phyloP scores from a whole-genome alignment of 495 filamentous ascomycete genomes.

The Sphaerosporella brunnea region DNA sequence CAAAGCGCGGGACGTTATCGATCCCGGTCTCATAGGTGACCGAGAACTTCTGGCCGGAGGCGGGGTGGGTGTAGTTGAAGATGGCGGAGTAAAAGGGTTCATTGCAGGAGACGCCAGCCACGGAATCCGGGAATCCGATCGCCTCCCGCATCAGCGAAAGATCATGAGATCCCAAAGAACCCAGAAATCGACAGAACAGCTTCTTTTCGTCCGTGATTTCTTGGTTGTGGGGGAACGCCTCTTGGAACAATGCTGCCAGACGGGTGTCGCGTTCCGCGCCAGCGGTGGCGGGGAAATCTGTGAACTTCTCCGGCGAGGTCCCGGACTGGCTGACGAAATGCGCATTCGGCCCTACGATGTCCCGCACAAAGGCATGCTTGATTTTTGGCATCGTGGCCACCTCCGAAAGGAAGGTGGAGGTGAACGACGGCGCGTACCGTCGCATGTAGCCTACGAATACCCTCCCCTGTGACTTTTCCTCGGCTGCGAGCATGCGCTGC shows the following conservation, averaged over 20 bases:
- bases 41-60: too few relatives aligned
- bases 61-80: slow-evolving; percentile 29
- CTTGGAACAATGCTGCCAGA: too few relatives aligned
- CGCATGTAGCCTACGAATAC: slow-evolving; percentile 41
- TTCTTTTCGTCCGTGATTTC: too few relatives aligned
- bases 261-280: slow-evolving; percentile 15
- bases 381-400: too few relatives aligned
- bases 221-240: too few relatives aligned
- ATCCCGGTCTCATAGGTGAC: slow-evolving; percentile 40
- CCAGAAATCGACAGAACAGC: too few relatives aligned
- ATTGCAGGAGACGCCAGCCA: slow-evolving; percentile 32
- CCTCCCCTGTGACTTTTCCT: slow-evolving; percentile 21
- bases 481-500: too few relatives aligned
- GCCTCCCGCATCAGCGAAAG: slow-evolving; percentile 39
- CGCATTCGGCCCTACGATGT: slow-evolving; percentile 35
- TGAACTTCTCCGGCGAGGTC: slow-evolving; percentile 30
- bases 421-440: slow-evolving; percentile 36
- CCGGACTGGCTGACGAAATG: slow-evolving; percentile 30
- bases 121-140: slow-evolving; percentile 31
- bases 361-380: too few relatives aligned
- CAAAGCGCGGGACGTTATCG: slow-evolving; percentile 36
- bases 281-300: slow-evolving; percentile 22
- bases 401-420: too few relatives aligned
- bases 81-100: slow-evolving; percentile 34
- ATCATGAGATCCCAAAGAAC: slow-evolving; percentile 39